Conservation (phyloP, 768 basidiomycete genomes). For the Russula brevipes region DNA sequence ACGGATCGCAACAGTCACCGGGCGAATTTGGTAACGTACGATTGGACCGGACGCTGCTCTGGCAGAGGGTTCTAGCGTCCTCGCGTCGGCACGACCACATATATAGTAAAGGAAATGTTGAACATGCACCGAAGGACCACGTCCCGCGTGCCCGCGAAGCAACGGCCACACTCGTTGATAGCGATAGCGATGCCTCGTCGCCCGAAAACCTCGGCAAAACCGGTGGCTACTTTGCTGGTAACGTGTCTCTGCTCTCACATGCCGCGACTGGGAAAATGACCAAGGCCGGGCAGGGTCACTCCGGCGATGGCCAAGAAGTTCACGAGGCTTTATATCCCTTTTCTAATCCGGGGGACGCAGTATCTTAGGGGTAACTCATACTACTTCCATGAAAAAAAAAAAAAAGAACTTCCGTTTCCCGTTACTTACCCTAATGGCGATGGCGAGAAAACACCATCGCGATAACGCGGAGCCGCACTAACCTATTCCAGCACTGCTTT, state of each 20-base stretch:
- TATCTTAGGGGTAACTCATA: background rate
- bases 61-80: background rate
- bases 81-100: background rate
- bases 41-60: background rate
- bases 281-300: background rate
- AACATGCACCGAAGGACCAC: background rate
- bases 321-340: no score
- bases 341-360: background rate
- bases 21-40: conserved; percentile 1
- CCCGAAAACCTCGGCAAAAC: conserved; percentile 8
- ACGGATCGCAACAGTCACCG: background rate
- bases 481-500: conserved; percentile 2
- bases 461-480: conserved; percentile 5
- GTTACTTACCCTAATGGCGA: background rate
- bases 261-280: background rate
- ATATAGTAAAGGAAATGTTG: background rate
- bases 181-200: background rate
- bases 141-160: background rate
- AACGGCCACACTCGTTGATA: background rate
- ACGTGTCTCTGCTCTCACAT: background rate
- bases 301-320: conserved; percentile 2
- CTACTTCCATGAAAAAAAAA: background rate
- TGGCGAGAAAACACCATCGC: background rate
- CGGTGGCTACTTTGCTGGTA: background rate
- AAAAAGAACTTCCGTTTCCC: background rate